Evolutionary conservation across 176 grass and related monocot genomes (phyloP).

Genomic region (Aechmea fasciata): DNA sequence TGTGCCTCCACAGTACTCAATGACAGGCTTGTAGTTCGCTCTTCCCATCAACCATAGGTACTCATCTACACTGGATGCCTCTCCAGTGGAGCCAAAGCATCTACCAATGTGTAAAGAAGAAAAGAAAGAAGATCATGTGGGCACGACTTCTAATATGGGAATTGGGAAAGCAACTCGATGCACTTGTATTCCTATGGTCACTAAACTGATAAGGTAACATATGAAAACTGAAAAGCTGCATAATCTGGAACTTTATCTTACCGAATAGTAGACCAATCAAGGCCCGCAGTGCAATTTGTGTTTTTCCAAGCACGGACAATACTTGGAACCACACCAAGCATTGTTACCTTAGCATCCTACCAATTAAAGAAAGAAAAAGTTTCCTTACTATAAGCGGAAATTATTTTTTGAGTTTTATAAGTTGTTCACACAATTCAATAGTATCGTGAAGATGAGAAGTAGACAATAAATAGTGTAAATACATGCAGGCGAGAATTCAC

Average conservation of each 20-base stretch:
- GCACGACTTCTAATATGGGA: no score
- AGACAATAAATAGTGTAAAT: no score
- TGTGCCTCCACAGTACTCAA: slow-evolving; percentile 91
- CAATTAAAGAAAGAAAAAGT: not conserved
- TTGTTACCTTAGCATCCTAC: slow-evolving; percentile 92
- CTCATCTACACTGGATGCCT: slow-evolving; percentile 93
- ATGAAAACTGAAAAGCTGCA: slow-evolving; percentile 13
- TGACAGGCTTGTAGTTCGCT: slow-evolving; percentile 89
- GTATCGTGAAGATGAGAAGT: no score
- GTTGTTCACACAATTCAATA: no score
- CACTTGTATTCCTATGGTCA: not conserved
- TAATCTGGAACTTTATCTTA: slow-evolving; percentile 22
- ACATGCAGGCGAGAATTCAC: no score
- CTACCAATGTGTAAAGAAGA: slow-evolving; percentile 30
- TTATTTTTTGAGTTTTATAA: no score
- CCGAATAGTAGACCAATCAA: slow-evolving; percentile 85
- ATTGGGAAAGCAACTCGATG: no score
- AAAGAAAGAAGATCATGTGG: slow-evolving; percentile 3
- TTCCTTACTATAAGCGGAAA: not conserved
- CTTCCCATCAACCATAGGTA: slow-evolving; percentile 99
- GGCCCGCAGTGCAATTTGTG: slow-evolving; percentile 62
- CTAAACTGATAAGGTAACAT: not conserved
- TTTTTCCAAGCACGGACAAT: slow-evolving; percentile 89
- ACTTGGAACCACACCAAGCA: slow-evolving; percentile 95
- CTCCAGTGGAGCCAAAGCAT: slow-evolving; percentile 94